Evolutionary conservation across 2,329 filamentous ascomycete genomes (phyloP), one percentile per base, ranked within the genome.

Genomic region (Chaetomiaceae sp.): DNA sequence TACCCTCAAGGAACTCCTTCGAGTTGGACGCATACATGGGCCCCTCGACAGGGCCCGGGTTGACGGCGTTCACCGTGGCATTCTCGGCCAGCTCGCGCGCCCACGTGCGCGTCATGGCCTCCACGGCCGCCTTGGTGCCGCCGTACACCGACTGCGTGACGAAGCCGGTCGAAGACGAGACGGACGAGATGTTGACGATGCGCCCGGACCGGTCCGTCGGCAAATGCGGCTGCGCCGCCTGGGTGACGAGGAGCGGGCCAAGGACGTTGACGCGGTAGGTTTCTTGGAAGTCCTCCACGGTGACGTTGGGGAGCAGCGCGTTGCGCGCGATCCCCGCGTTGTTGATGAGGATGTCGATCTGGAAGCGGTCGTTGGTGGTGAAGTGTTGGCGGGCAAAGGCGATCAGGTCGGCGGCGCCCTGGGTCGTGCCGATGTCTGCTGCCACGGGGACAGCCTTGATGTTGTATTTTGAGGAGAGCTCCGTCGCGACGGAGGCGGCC

Each of bases 291-390:
- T 91, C 80, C 12, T 77, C 76, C 6, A 76, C 66, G 4, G 78
- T 80, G 58, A 89, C 80, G 25, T 87, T 80, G 47, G 81, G 78
- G 22, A 88, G 72, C 23, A 73, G 68, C 61, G 85, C 80, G 71
- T 94, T 92, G 36, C 80, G 72, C 29, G 81, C 75, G 6, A 84
- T 73, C 50, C 89, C 91, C 27, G 91, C 90, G 69, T 95, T 95
- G 79, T 95, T 95, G 75, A 95, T 75, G 49, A 95, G 75, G 57
- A 95, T 89, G 71, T 95, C 89, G 64, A 95, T 79, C 64, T 85
- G 82, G 66, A 90, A 81, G 51, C 75, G 73, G 55, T 71, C 66
- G 6, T 61, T 63, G 45, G 63, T 54, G 19, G 78, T 55, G 70
- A 88, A 84, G 64, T 83, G 74, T 59, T 81, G 75, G 61, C 81